These are phyloP conservation scores for Pseudoneurospora amorphoporcata DNA, from an alignment of 495 filamentous ascomycete genomes.

Conservation along the genomic window DNA sequence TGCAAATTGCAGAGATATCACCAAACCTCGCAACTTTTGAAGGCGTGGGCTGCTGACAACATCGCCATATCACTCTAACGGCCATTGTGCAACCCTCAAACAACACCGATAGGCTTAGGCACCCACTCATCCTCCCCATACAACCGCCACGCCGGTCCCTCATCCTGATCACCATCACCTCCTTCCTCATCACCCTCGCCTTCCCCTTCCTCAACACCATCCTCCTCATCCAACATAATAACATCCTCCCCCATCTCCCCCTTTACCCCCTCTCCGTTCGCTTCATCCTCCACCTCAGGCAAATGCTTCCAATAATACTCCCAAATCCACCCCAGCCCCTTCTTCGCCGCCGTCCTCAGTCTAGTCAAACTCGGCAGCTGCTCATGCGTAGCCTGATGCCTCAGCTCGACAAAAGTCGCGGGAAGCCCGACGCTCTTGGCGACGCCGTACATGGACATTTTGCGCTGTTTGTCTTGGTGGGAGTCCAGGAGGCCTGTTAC, in stretches of 20 bases:
- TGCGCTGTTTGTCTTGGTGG: slow-evolving; percentile 55
- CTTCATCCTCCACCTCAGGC: slow-evolving; percentile 4
- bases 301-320: slow-evolving; percentile 67
- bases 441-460: slow-evolving; percentile 72
- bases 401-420: slow-evolving; percentile 75
- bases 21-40: not conserved
- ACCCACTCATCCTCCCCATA: slow-evolving; percentile 46
- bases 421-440: slow-evolving; percentile 69
- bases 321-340: slow-evolving; percentile 80
- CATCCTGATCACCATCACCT: slow-evolving; percentile 3
- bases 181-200: slow-evolving; percentile 3
- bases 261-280: not conserved
- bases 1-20: not conserved
- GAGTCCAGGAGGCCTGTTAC: slow-evolving; percentile 81
- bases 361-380: slow-evolving; percentile 66
- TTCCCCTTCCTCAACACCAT: slow-evolving; percentile 4
- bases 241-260: slow-evolving; percentile 3
- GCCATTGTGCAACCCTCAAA: slow-evolving; percentile 14
- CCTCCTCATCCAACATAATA: slow-evolving; percentile 4
- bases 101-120: slow-evolving; percentile 52
- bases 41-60: not conserved
- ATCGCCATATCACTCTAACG: not conserved
- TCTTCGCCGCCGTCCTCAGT: slow-evolving; percentile 51
- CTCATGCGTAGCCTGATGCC: slow-evolving; percentile 85
- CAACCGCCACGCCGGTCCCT: slow-evolving; percentile 35